Evolutionary conservation across 208 protist species (phyloP).

Genomic region (Endotrypanum monterogeii): DNA sequence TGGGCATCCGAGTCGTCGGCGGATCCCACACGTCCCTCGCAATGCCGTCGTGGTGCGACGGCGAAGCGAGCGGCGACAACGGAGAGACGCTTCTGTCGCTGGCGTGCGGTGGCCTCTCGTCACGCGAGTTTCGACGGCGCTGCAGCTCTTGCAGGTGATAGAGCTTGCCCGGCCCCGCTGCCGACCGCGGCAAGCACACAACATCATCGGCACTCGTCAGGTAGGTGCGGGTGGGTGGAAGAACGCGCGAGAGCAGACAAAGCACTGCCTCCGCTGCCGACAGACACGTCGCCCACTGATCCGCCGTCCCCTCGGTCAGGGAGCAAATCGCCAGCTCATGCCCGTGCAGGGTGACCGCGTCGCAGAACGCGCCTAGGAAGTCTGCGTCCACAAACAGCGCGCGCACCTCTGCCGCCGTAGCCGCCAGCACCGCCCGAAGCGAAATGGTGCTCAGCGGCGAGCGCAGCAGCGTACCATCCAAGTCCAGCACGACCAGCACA

Average conservation of each 20-base stretch:
- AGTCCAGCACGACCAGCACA: conserved; percentile 45
- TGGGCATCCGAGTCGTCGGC: conserved; percentile 11
- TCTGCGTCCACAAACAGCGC: conserved; percentile 37
- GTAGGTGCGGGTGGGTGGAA: conserved; percentile 33
- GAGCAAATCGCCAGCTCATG: conserved; percentile 48
- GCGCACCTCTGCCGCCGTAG: neutral
- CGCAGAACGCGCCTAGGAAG: conserved; percentile 37
- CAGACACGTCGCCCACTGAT: conserved; percentile 18
- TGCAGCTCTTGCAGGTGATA: conserved; percentile 33
- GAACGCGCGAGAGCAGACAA: conserved; percentile 26
- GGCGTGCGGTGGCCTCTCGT: neutral
- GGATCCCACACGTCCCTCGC: neutral
- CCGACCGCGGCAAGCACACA: conserved; percentile 37
- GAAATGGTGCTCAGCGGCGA: conserved; percentile 22
- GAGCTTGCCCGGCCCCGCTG: conserved; percentile 26
- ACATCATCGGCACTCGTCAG: conserved; percentile 28
- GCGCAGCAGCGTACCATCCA: conserved; percentile 43
- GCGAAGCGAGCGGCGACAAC: neutral
- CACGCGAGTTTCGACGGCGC: conserved; percentile 23
- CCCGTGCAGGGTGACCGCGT: conserved; percentile 14
- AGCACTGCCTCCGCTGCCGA: conserved; percentile 30
- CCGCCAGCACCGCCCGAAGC: conserved; percentile 6
- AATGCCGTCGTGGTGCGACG: neutral
- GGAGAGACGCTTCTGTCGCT: neutral
- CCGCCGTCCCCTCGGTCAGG: conserved; percentile 35